Percentiles rank a stretch among this genome's conserved stretches.
These are phyloP conservation scores for Globisporangium recalcitrans DNA, from an alignment of 352 stramenopile species.

Conservation along the genomic window DNA sequence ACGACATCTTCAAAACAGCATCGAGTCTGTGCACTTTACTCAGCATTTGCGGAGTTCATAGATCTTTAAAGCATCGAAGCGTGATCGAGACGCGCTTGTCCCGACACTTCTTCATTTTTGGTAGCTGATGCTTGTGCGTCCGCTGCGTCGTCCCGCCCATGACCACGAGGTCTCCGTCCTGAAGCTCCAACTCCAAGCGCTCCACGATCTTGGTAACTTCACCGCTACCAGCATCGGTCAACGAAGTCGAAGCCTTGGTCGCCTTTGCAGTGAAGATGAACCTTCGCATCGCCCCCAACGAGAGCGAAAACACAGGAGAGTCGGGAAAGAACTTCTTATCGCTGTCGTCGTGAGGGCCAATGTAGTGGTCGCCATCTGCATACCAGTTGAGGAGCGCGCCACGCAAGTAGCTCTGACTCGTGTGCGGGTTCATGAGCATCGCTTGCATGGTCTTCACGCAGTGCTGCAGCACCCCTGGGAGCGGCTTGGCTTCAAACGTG, in stretches of 20 bases:
- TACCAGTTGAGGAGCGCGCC: constrained; percentile 84
- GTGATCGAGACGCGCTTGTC: constrained; percentile 12
- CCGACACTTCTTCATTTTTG: constrained; percentile 22
- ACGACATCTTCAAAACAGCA: too few relatives aligned
- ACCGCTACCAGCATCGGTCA: neutral
- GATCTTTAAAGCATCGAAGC: constrained; percentile 16
- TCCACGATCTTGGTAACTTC: neutral
- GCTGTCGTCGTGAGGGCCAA: constrained; percentile 75
- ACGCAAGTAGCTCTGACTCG: constrained; percentile 27
- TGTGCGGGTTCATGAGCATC: constrained; percentile 31
- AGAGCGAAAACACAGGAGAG: constrained; percentile 36
- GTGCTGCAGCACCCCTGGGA: constrained; percentile 30
- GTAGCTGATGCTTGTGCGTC: constrained; percentile 42
- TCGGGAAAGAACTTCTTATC: constrained; percentile 41
- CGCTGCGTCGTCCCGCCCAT: constrained; percentile 43
- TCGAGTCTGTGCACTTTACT: too few relatives aligned
- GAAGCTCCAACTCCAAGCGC: constrained; percentile 26
- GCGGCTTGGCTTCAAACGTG: constrained; percentile 41
- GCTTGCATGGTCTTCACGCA: constrained; percentile 41
- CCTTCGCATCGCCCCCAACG: constrained; percentile 30
- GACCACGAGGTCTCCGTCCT: constrained; percentile 40
- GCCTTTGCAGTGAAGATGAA: constrained; percentile 26
- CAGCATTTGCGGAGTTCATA: neutral
- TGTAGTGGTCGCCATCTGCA: constrained; percentile 70
- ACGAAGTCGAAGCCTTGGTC: neutral